These are phyloP conservation scores for Astragalus membranaceus DNA, from an alignment of 306 rosid genomes.

Conservation along the genomic window DNA sequence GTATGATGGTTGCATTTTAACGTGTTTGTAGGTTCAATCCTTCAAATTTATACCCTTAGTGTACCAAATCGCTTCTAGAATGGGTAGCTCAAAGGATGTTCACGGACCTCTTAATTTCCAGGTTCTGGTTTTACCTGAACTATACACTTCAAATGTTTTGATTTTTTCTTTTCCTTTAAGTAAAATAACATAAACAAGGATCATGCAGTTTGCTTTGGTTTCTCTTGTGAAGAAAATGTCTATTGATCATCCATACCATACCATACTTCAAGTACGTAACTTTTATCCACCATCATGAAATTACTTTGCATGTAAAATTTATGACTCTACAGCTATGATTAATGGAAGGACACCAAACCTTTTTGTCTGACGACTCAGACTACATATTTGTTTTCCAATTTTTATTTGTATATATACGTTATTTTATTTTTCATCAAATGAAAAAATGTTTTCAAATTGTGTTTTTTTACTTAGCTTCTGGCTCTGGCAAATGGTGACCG, in stretches of 20 bases:
- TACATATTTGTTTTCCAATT: not conserved
- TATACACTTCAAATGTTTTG: not conserved
- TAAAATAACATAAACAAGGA: slow-evolving; percentile 15
- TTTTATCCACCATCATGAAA: slow-evolving; percentile 1
- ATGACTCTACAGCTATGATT: not conserved
- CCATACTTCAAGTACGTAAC: slow-evolving; percentile 75
- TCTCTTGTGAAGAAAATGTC: slow-evolving; percentile 95
- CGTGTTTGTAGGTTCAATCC: slow-evolving; percentile 70
- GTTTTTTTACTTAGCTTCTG: slow-evolving; percentile 52
- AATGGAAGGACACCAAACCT: not conserved
- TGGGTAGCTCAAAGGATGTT: slow-evolving; percentile 85
- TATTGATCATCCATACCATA: slow-evolving; percentile 89
- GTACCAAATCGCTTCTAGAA: slow-evolving; percentile 95
- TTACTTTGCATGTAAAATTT: slow-evolving; percentile 10
- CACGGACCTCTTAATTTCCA: slow-evolving; percentile 69
- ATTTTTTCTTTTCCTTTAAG: not conserved
- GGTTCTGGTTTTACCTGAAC: slow-evolving; percentile 44
- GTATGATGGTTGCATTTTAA: slow-evolving; percentile 16
- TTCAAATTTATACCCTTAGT: slow-evolving; percentile 80
- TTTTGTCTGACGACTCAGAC: not conserved
- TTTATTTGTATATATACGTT: not conserved
- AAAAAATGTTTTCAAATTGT: not conserved
- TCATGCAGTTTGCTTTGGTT: slow-evolving; percentile 80
- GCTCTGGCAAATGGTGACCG: slow-evolving; percentile 91
- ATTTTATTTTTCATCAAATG: not conserved